Base-by-base conservation (phyloP, 306 rosid species). In the Delonix regia region DNA sequence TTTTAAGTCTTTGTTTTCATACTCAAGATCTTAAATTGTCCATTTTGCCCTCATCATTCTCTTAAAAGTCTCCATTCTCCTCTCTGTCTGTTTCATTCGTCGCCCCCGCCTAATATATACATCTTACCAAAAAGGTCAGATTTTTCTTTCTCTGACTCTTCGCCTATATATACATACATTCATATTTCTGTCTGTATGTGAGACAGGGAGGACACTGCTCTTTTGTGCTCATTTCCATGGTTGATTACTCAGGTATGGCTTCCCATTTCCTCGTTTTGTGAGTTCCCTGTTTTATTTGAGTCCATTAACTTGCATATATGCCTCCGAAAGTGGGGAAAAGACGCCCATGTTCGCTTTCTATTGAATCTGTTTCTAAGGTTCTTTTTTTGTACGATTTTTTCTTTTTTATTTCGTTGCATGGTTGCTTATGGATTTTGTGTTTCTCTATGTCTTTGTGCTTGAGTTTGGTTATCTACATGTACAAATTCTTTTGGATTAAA, bases 171-270 rank as follows among this genome's bases (percentile, higher is more conserved):
- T 21, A 22, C 36, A n/a, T 56, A 73, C 21, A 51, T 57, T 48
- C 72, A 70, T 62, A 69, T 76, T 53, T 56, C 66, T 73, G 14
- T 78, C 9, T 69, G n/a, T 73, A 24, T 45, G 28, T 69, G 71
- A 63, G 78, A 36, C 82, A 69, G 44, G 42, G 60, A 21, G 51
- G 62, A 39, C 74, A 63, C 18, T 70, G 69, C 63, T 47, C 53
- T 53, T 44, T 55, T 57, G 38, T 53, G 42, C 63, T 80, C 81
- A 74, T 60, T 51, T 69, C 69, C 69, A 78, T 51, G 71, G 71
- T 21, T 22, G 25, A 39, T 81, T 83, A 15, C 72, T 71, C 75
- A 92, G 94, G 93, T 92, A 78, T 83, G 76, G 9, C 57, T 74
- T 82, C 74, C 44, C 49, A 7, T 71, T 75, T 67, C 65, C 47